These are phyloP conservation scores for Erysimum cheiri DNA, from an alignment of 441 rosid species.

Conservation along the genomic window DNA sequence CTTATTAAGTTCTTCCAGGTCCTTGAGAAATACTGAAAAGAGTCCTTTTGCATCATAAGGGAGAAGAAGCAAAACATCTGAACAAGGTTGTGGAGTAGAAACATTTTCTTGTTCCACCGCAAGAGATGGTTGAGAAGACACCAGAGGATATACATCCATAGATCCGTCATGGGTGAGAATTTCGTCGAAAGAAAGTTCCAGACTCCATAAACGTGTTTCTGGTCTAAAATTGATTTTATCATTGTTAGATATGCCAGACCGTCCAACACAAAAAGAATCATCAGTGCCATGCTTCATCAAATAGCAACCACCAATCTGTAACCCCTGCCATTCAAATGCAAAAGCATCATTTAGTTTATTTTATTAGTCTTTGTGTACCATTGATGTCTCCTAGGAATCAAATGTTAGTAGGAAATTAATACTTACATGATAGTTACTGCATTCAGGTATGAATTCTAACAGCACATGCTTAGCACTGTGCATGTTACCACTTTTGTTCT, in stretches of 20 bases:
- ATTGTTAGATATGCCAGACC: constrained; percentile 42
- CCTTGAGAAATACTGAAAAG: constrained; percentile 51
- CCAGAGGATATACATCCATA: constrained; percentile 39
- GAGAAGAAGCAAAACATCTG: constrained; percentile 65
- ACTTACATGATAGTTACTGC: constrained; percentile 42
- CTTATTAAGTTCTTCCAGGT: constrained; percentile 46
- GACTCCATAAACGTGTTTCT: constrained; percentile 56
- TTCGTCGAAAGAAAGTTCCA: constrained; percentile 58
- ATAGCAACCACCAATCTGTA: constrained; percentile 83
- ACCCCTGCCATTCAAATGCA: constrained; percentile 53
- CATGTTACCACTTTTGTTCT: constrained; percentile 43
- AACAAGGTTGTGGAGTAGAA: constrained; percentile 29
- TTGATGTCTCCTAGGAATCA: neutral
- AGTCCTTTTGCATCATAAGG: constrained; percentile 49
- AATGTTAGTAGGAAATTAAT: neutral
- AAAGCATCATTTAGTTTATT: constrained; percentile 11
- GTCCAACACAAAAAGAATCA: constrained; percentile 58
- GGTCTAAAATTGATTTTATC: constrained; percentile 55
- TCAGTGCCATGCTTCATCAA: constrained; percentile 59
- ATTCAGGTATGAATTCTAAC: constrained; percentile 69
- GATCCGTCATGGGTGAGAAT: constrained; percentile 41
- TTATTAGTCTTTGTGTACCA: constrained; percentile 19
- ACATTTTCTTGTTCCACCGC: constrained; percentile 43
- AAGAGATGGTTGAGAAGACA: constrained; percentile 43
- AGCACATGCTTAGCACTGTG: constrained; percentile 56